A percentile compares a stretch with the other conserved stretches of the same genome.
These are phyloP conservation scores for Helotiales sp. DNA, from an alignment of 2,329 filamentous ascomycete genomes.

Conservation along the genomic window DNA sequence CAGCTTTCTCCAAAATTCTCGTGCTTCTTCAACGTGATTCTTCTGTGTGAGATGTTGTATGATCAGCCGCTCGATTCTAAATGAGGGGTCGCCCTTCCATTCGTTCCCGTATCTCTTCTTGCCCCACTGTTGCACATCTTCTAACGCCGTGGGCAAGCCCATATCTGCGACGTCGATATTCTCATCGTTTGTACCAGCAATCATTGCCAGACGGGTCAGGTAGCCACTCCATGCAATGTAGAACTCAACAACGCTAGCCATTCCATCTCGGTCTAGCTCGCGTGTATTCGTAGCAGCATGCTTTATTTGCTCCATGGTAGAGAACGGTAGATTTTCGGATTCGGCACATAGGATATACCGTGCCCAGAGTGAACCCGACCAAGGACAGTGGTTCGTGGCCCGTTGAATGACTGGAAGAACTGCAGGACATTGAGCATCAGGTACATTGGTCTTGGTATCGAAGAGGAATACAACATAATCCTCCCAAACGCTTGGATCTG, in stretches of 20 bases:
- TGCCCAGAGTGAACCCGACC: constrained; percentile 89
- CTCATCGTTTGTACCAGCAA: constrained; percentile 72
- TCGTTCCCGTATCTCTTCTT: constrained; percentile 71
- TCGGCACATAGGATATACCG: constrained; percentile 85
- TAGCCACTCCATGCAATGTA: constrained; percentile 95
- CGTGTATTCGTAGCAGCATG: constrained; percentile 86
- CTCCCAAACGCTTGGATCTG: constrained; percentile 76
- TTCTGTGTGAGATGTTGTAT: constrained; percentile 90
- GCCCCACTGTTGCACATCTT: constrained; percentile 77
- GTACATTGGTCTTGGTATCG: constrained; percentile 25
- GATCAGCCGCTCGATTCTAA: constrained; percentile 85
- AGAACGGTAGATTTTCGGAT: constrained; percentile 71
- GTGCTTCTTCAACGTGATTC: constrained; percentile 72
- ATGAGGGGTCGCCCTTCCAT: constrained; percentile 85
- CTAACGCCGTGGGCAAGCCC: constrained; percentile 80
- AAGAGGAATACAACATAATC: constrained; percentile 55
- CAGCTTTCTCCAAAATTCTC: constrained; percentile 74
- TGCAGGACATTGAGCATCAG: constrained; percentile 42
- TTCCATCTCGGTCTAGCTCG: constrained; percentile 79
- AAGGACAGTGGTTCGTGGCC: constrained; percentile 87
- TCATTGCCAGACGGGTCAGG: constrained; percentile 81
- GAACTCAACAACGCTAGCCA: constrained; percentile 86
- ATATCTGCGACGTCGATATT: constrained; percentile 88
- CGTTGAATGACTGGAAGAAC: constrained; percentile 74
- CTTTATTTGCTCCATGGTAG: constrained; percentile 85